phyloP scores from a whole-genome alignment of 352 stramenopile species.

The Salisapilia sapeloensis region DNA sequence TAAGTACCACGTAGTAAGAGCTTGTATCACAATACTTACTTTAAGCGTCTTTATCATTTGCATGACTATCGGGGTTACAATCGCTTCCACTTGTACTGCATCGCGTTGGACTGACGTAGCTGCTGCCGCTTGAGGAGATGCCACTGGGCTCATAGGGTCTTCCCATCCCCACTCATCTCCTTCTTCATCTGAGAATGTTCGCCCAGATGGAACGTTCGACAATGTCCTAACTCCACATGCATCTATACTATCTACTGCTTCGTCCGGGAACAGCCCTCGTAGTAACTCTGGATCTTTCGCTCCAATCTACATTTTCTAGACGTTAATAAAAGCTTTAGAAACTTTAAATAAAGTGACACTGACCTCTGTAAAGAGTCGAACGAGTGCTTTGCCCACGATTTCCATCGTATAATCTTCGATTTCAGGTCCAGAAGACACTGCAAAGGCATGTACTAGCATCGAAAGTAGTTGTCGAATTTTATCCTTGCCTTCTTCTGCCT shows the following conservation, averaged over 20 bases:
- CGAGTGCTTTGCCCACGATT: constrained; percentile 37
- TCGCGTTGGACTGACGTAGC: constrained; percentile 2
- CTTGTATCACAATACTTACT: constrained; percentile 12
- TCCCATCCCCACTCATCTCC: constrained; percentile 55
- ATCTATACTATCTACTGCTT: too few species aligned
- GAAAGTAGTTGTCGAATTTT: constrained; percentile 28
- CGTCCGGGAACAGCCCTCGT: constrained; percentile 10
- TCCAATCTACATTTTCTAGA: constrained; percentile 6
- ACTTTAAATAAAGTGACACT: too few species aligned
- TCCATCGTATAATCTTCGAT: constrained; percentile 54
- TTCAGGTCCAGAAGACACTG: constrained; percentile 18
- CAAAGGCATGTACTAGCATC: constrained; percentile 44
- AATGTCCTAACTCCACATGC: too few species aligned
- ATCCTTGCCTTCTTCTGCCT: constrained; percentile 5
- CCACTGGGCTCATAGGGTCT: constrained; percentile 4
- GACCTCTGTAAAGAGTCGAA: constrained; percentile 31
- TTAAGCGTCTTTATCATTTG: constrained; percentile 20
- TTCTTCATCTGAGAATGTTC: constrained; percentile 3
- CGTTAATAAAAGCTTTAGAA: neutral
- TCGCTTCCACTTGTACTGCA: constrained; percentile 9
- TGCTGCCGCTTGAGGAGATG: neutral
- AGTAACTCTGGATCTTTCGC: constrained; percentile 8
- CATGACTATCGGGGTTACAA: constrained; percentile 25
- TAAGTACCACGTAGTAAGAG: too few species aligned
- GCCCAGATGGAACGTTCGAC: constrained; percentile 1